These are phyloP conservation scores for Sugiyamaella sp. DNA, from an alignment of 1,139 yeast genomes.

Conservation along the genomic window DNA sequence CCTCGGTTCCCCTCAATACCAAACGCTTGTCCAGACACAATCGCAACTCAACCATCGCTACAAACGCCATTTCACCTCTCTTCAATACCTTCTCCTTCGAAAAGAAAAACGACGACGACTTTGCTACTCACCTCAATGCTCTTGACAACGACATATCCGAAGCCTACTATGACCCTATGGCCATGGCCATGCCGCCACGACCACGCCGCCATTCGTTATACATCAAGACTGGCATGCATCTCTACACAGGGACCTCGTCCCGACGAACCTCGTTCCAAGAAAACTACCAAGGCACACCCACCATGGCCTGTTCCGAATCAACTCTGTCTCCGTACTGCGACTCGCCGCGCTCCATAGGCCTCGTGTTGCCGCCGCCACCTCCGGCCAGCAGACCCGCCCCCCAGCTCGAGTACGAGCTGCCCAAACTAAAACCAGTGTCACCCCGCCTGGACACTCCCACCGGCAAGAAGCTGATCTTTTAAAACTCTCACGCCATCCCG, in stretches of 20 bases:
- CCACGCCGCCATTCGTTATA: constrained; percentile 30
- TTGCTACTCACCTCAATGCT: constrained; percentile 8
- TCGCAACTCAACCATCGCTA: background rate
- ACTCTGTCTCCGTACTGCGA: constrained; percentile 16
- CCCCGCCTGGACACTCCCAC: constrained; percentile 10
- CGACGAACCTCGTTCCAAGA: constrained; percentile 14
- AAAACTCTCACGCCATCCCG: background rate
- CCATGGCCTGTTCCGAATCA: constrained; percentile 12
- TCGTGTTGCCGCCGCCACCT: constrained; percentile 28
- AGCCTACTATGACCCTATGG: constrained; percentile 4
- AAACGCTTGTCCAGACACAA: background rate
- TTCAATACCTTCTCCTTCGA: constrained; percentile 10
- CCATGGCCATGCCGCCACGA: constrained; percentile 16
- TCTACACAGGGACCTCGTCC: constrained; percentile 21
- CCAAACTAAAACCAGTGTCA: constrained; percentile 20
- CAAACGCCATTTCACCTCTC: constrained; percentile 7
- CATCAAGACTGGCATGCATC: constrained; percentile 29
- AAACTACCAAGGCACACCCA: constrained; percentile 9
- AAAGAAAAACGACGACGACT: constrained; percentile 8
- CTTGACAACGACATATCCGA: constrained; percentile 4
- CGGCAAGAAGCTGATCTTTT: constrained; percentile 16
- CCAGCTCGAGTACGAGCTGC: constrained; percentile 30
- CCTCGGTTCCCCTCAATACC: background rate
- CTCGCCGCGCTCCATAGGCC: constrained; percentile 30
- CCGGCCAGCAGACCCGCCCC: constrained; percentile 19